These are phyloP conservation scores for Porodaedalea pini DNA, from an alignment of 1,284 basidiomycete genomes.

Conservation along the genomic window DNA sequence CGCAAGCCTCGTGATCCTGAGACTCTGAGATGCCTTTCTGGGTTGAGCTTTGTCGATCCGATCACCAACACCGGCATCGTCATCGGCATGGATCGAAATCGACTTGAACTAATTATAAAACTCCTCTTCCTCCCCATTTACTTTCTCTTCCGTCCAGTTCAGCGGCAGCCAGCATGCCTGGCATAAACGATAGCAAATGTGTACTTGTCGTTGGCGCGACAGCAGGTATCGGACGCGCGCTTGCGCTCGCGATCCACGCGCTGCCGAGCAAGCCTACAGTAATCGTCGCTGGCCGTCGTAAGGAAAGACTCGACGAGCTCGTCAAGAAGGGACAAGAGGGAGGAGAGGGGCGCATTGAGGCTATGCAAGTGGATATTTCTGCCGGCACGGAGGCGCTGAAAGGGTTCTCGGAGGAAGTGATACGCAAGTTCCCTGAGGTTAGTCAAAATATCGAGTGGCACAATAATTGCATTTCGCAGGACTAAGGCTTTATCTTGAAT, in stretches of 20 bases:
- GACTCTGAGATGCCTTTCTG: no score
- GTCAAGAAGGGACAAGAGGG: slow-evolving; percentile 27
- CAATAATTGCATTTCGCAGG: not conserved
- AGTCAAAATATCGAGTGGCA: slow-evolving; percentile 21
- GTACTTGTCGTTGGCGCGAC: slow-evolving; percentile 62
- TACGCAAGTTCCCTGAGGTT: slow-evolving; percentile 47
- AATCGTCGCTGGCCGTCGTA: slow-evolving; percentile 52
- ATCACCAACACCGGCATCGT: no score
- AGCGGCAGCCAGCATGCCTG: slow-evolving; percentile 31
- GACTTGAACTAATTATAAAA: no score
- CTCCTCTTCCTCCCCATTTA: not conserved
- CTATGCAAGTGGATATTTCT: slow-evolving; percentile 43
- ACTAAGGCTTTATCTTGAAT: not conserved
- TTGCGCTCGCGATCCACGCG: slow-evolving; percentile 50
- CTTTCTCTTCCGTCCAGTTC: not conserved
- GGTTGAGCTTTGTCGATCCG: no score
- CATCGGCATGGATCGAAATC: no score
- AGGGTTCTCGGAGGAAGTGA: slow-evolving; percentile 37
- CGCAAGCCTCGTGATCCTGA: no score
- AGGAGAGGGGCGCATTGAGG: slow-evolving; percentile 35
- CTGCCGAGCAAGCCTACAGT: slow-evolving; percentile 51
- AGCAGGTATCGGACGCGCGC: slow-evolving; percentile 55
- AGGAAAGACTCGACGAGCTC: slow-evolving; percentile 49
- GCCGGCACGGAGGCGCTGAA: slow-evolving; percentile 38
- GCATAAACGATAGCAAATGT: slow-evolving; percentile 51